These are phyloP conservation scores for Hyphopichia khmerensis DNA, from an alignment of 1,139 yeast species.

Conservation along the genomic window DNA sequence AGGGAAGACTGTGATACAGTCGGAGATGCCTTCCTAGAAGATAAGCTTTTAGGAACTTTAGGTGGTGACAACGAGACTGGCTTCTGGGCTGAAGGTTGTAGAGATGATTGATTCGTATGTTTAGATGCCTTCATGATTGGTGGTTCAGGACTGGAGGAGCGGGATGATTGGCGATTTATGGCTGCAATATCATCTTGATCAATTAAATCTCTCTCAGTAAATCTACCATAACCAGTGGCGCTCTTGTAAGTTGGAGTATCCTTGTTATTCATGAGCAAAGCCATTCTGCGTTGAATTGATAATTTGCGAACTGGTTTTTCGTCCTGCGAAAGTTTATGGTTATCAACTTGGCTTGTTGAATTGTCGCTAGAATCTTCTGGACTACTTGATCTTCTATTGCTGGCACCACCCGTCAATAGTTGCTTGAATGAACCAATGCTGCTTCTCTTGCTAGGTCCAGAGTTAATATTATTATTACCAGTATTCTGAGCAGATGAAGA, in stretches of 20 bases:
- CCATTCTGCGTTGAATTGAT: constrained; percentile 69
- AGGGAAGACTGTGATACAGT: background rate
- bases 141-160: constrained; percentile 3
- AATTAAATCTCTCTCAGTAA: constrained; percentile 45
- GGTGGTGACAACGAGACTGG: constrained; percentile 23
- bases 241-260: constrained; percentile 53
- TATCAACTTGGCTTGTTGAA: background rate
- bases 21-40: constrained; percentile 11
- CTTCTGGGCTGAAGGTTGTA: background rate
- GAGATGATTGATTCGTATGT: background rate
- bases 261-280: constrained; percentile 50
- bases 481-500: constrained; percentile 19
- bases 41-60: constrained; percentile 29
- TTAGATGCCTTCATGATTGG: background rate
- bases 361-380: background rate
- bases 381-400: constrained; percentile 13
- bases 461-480: constrained; percentile 15
- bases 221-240: constrained; percentile 76
- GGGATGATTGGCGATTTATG: constrained; percentile 22
- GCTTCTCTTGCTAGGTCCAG: constrained; percentile 27
- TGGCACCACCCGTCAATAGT: constrained; percentile 41
- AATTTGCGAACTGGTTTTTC: constrained; percentile 19
- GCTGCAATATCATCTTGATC: constrained; percentile 41
- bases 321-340: background rate
- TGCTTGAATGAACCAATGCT: constrained; percentile 45